phyloP scores from a whole-genome alignment of 2,329 filamentous ascomycete species.

The Alternaria sp. region DNA sequence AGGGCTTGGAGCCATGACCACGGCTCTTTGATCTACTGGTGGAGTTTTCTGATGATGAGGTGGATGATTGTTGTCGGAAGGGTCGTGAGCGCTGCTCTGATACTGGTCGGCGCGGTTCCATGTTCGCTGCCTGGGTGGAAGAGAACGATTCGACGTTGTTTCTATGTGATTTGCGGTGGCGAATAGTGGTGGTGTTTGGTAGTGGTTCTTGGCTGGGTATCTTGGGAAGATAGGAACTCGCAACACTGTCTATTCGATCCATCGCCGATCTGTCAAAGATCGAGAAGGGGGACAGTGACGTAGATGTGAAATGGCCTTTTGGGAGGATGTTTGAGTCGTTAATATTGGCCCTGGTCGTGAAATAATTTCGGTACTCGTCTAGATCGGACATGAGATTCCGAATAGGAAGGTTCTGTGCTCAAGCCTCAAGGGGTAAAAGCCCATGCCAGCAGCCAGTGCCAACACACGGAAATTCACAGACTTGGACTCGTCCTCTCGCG shows the following conservation, averaged over 20 bases:
- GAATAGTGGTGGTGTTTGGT: constrained; percentile 35
- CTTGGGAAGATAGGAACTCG: constrained; percentile 35
- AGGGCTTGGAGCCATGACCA: constrained; percentile 44
- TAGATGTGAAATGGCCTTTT: constrained; percentile 16
- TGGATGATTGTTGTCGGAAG: constrained; percentile 38
- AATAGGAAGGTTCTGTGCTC: constrained; percentile 32
- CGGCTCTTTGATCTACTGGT: constrained; percentile 39
- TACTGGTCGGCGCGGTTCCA: constrained; percentile 30
- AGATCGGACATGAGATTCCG: constrained; percentile 32
- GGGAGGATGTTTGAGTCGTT: constrained; percentile 28
- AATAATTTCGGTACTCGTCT: constrained; percentile 38
- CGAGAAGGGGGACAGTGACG: constrained; percentile 27
- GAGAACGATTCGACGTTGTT: constrained; percentile 12
- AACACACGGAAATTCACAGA: constrained; percentile 28
- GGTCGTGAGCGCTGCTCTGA: constrained; percentile 41
- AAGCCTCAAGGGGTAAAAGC: constrained; percentile 33
- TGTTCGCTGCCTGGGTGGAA: constrained; percentile 18
- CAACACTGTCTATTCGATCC: constrained; percentile 48
- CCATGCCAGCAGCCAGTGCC: constrained; percentile 41
- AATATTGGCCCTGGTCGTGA: constrained; percentile 23
- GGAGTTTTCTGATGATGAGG: constrained; percentile 43
- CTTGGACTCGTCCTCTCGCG: constrained; percentile 1
- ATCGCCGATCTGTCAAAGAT: constrained; percentile 41
- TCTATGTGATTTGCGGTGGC: constrained; percentile 29
- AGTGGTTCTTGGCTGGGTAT: constrained; percentile 25